Percentiles rank a stretch among this genome's conserved stretches.
Conservation (phyloP, 306 rosid genomes). For the Vicia villosa region DNA sequence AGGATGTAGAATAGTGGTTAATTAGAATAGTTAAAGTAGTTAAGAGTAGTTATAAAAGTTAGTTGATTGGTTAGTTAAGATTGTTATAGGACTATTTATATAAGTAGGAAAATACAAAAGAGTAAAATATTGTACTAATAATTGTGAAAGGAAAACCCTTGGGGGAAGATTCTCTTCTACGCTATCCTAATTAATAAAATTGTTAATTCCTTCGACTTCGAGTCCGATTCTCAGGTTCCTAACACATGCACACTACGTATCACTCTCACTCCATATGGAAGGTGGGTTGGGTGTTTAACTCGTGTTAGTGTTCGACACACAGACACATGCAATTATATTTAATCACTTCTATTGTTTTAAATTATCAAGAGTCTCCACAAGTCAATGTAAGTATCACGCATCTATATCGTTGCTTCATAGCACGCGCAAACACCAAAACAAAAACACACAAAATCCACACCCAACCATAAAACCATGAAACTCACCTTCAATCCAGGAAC, state of each 20-base stretch:
- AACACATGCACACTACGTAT: not conserved
- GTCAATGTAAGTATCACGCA: not conserved
- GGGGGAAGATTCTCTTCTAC: no score
- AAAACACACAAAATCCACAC: not conserved
- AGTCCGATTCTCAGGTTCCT: no score
- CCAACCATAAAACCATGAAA: not conserved
- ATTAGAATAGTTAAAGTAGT: no score
- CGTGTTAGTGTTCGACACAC: not conserved
- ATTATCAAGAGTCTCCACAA: not conserved
- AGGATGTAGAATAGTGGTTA: no score
- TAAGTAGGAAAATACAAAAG: no score
- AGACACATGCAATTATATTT: not conserved
- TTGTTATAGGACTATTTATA: no score
- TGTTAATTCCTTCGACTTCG: no score
- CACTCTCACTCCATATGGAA: not conserved
- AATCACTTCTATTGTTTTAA: not conserved
- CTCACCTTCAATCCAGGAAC: slow-evolving; percentile 93
- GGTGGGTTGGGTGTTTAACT: not conserved
- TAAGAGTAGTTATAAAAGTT: no score
- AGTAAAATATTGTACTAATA: no score
- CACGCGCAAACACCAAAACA: not conserved
- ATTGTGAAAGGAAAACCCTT: no score
- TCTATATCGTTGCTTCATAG: not conserved
- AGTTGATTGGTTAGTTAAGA: no score
- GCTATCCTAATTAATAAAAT: no score